A percentile compares a stretch with the other conserved stretches of the same genome.
These are phyloP conservation scores for Lactarius vividus DNA, from an alignment of 768 basidiomycete species.

Conservation along the genomic window DNA sequence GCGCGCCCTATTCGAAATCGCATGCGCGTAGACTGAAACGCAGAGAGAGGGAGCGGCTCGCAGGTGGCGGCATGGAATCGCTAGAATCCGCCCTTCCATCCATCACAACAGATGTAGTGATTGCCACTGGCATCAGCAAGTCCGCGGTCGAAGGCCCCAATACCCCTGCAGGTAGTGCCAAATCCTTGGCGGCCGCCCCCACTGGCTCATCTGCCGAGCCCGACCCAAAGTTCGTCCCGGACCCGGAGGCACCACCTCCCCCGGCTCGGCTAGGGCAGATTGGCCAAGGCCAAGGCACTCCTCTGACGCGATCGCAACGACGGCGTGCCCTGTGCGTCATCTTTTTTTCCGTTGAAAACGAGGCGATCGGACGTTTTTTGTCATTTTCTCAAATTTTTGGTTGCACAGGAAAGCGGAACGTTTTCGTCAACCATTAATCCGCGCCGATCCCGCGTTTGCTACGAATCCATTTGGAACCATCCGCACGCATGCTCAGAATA, in stretches of 20 bases:
- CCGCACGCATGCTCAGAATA: conserved; percentile 76
- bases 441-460: conserved; percentile 61
- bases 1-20: conserved; percentile 64
- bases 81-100: conserved; percentile 52
- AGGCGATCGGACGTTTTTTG: conserved; percentile 9
- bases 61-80: conserved; percentile 36
- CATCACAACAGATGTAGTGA: conserved; percentile 32
- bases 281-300: conserved; percentile 57
- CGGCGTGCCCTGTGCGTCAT: conserved; percentile 62
- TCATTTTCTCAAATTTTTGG: conserved; percentile 12
- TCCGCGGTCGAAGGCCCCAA: conserved; percentile 27
- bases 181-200: not conserved
- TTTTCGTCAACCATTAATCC: conserved; percentile 65
- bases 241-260: not conserved
- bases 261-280: conserved; percentile 50
- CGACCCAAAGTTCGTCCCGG: not conserved
- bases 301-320: conserved; percentile 63
- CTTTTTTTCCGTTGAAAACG: not conserved
- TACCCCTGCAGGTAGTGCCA: not conserved
- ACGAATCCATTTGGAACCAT: conserved; percentile 76
- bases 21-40: conserved; percentile 69
- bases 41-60: conserved; percentile 49
- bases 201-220: not conserved
- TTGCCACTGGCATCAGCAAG: not conserved
- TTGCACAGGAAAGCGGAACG: conserved; percentile 58